phyloP scores from a whole-genome alignment of 306 rosid species.

The Corylus americana region DNA sequence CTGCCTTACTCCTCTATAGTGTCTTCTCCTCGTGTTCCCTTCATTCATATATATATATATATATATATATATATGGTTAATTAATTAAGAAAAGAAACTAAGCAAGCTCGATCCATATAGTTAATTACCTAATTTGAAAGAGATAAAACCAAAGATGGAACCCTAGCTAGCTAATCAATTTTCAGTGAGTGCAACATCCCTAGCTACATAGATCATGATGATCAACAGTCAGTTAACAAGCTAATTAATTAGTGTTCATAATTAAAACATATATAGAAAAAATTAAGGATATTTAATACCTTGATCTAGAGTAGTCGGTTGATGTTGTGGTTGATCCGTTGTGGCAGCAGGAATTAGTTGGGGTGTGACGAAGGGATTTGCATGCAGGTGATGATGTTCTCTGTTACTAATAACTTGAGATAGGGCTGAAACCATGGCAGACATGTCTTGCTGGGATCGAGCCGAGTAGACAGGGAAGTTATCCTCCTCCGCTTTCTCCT shows the following conservation, averaged over 20 bases:
- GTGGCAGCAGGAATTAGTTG: background rate
- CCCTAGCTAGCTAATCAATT: no score
- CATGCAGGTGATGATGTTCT: slow-evolving; percentile 28
- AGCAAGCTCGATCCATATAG: no score
- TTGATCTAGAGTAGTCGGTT: slow-evolving; percentile 41
- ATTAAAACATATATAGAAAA: background rate
- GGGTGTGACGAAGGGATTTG: slow-evolving; percentile 16
- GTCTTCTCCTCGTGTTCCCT: slow-evolving; percentile 52
- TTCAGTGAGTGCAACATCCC: background rate
- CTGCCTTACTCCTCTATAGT: slow-evolving; percentile 91
- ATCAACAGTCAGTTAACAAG: no score
- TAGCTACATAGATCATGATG: background rate
- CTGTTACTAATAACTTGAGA: slow-evolving; percentile 65
- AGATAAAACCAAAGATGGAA: no score
- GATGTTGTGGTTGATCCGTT: slow-evolving; percentile 21
- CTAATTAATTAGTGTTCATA: no score
- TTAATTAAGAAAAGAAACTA: no score
- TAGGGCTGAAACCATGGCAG: slow-evolving; percentile 76
- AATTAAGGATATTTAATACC: slow-evolving; percentile 28
- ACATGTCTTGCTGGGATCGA: slow-evolving; percentile 71
- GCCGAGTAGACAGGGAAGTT: slow-evolving; percentile 70
- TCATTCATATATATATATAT: background rate
- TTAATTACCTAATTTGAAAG: no score
- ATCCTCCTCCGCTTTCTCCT: slow-evolving; percentile 50
- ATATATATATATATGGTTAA: no score